A percentile compares a stretch with the other conserved stretches of the same genome.
These are phyloP conservation scores for Xylariaceae sp. DNA, from an alignment of 2,329 filamentous ascomycete genomes.

Conservation along the genomic window DNA sequence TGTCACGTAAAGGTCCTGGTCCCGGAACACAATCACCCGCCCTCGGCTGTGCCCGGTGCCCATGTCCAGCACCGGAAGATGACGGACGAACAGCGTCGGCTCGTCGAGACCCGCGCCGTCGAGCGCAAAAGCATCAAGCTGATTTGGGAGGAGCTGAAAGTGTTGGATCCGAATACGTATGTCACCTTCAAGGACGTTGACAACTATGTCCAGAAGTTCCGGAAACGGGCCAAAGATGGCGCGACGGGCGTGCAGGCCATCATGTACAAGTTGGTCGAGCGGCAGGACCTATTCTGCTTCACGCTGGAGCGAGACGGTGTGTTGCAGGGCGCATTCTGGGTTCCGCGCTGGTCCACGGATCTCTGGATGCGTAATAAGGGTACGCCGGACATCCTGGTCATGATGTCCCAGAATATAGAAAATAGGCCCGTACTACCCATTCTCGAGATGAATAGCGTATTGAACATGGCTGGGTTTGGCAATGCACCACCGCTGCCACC, in stretches of 20 bases:
- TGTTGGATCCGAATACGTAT: conserved; percentile 20
- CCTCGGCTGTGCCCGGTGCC: conserved; percentile 22
- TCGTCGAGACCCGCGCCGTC: conserved; percentile 24
- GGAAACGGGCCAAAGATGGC: conserved; percentile 26
- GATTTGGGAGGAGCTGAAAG: conserved; percentile 24
- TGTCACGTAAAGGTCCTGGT: conserved; percentile 24
- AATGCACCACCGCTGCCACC: background rate
- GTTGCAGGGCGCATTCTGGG: conserved; percentile 28
- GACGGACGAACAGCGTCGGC: conserved; percentile 25
- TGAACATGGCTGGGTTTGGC: conserved; percentile 16
- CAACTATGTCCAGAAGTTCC: conserved; percentile 27
- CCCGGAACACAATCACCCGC: conserved; percentile 26
- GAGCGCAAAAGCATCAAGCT: conserved; percentile 23
- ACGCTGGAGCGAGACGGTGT: conserved; percentile 22
- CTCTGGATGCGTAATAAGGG: conserved; percentile 24
- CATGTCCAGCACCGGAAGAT: conserved; percentile 26
- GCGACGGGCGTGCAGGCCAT: conserved; percentile 28
- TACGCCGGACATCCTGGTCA: conserved; percentile 27
- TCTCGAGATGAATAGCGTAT: conserved; percentile 28
- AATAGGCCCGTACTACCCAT: conserved; percentile 26
- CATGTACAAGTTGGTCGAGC: conserved; percentile 24
- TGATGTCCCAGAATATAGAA: conserved; percentile 25
- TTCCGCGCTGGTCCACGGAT: conserved; percentile 25
- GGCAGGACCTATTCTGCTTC: conserved; percentile 27
- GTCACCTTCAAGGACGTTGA: conserved; percentile 26